Evolutionary conservation across 495 filamentous ascomycete species (phyloP).

Genomic region (Chaetomium fimeti): DNA sequence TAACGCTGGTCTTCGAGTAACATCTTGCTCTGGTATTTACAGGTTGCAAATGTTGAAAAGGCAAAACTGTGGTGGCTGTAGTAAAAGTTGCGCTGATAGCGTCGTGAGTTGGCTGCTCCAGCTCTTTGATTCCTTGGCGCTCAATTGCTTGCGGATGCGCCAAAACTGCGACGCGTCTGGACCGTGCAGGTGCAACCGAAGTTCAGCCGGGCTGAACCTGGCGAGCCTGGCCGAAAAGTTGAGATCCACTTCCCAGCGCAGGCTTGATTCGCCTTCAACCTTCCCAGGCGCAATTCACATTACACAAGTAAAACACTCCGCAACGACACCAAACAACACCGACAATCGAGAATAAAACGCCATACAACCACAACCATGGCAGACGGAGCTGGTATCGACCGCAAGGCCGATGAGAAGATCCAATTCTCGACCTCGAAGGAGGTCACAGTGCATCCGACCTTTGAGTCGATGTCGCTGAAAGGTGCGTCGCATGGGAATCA

Average conservation of each 20-base stretch:
- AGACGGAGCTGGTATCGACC: slow-evolving; percentile 73
- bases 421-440: slow-evolving; percentile 98
- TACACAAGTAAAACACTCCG: neutral
- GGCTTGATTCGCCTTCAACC: slow-evolving; percentile 14
- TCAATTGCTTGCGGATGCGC: neutral
- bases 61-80: no score
- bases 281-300: neutral
- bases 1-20: slow-evolving; percentile 88
- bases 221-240: neutral
- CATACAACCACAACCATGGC: slow-evolving; percentile 63
- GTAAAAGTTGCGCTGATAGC: neutral
- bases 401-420: slow-evolving; percentile 91
- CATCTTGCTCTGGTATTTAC: slow-evolving; percentile 51
- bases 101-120: neutral
- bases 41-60: neutral
- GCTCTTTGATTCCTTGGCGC: neutral
- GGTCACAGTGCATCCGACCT: slow-evolving; percentile 74
- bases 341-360: neutral
- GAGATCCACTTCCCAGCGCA: slow-evolving; percentile 2
- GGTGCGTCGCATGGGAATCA: slow-evolving; percentile 34
- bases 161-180: slow-evolving; percentile 2
- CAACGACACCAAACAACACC: slow-evolving; percentile 6
- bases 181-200: slow-evolving; percentile 3
- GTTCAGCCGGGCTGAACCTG: slow-evolving; percentile 7
- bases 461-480: slow-evolving; percentile 67